Base-by-base conservation (phyloP, 257 asterid genomes). In the Salvia splendens region DNA sequence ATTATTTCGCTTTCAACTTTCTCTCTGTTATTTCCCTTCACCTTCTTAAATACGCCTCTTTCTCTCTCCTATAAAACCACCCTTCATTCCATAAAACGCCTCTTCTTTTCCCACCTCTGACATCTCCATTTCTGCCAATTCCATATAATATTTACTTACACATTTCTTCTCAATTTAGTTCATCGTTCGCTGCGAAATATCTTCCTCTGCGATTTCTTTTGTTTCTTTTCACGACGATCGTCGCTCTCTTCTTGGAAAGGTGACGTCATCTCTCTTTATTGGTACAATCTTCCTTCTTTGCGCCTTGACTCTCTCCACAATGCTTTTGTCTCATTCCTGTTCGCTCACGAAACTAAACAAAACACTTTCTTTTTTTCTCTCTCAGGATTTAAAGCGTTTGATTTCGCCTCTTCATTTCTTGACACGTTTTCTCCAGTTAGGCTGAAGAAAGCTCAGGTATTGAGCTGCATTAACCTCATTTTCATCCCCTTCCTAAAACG, bases 221-320 rank as follows among this genome's bases (percentile, higher is more conserved):
- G 42, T 54, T 43, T 4, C 11, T 45, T 51, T 35, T 40, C 14
- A 42, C 67, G 24, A 55, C 54, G 69, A 71, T 32, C 30, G 48
- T 36, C 12, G 38, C 8, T 42, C 66, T 20, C 20, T 56, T 47
- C 46, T 61, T 8, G 61, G 14, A 57, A 66, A 78, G 84, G 89
- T 81, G 81, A 81, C 67, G 77, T 63, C 79, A 54, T 73, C 68
- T 53, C 65, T 65, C 40, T 53, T 38, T 67, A 20, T 54, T 40
- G 36, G 10, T 51, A 46, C 5, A 67, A 48, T 73, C 75, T 78
- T 45, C 28, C 76, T 78, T 76, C 70, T 77, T 78, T 61, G 85
- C 41, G 88, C 81, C 67, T 71, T 42, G 81, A 64, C 75, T 71
- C 69, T 47, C 20, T 49, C 75, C 1, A 53, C 77, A 55, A 51